Base-by-base conservation (phyloP, 805 yeast genomes). In the Lachancea dasiensis region DNA sequence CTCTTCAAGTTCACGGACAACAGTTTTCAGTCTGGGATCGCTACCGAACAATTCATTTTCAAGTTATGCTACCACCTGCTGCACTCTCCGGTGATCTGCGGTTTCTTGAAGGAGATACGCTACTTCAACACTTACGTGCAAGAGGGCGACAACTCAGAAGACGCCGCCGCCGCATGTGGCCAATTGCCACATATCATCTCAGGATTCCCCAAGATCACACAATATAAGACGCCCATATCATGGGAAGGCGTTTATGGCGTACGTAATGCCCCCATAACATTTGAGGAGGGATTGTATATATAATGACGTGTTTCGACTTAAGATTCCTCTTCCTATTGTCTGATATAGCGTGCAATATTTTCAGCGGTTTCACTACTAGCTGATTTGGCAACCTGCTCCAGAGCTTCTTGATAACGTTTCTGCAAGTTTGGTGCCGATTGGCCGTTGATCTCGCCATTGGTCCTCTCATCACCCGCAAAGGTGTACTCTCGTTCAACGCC, bases 231-330 rank as follows among this genome's bases (percentile, higher is more conserved):
- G 6, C 97, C 97, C 0, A 63, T 69, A 11, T 83, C 95, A 25
- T 89, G 97, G 97, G 56, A 58, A 6, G 86, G 95, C 2, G 81
- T 83, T 0, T 89, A 89, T 51, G 97, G 97, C 1, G 75, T 70
- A 41, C 75, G 70, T 48, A 77, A 79, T 3, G 62, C 77, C 3
- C 86, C 90, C 0, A 45, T 66, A 19, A 81, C 92, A 0, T 57
- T 81, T 46, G 95, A 86, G 52, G 79, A 78, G 31, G 95, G 96
- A 2, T 60, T 89, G 22, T 89, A 59, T 40, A 56, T 52, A 36
- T 60, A 40, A n/a, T n/a, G n/a, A n/a, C n/a, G n/a, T n/a, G n/a
- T n/a, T n/a, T n/a, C n/a, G n/a, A n/a, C n/a, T n/a, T n/a, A n/a
- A n/a, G n/a, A n/a, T n/a, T n/a, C n/a, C n/a, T n/a, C n/a, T n/a